These are phyloP conservation scores for Osmanthus fragrans DNA, from an alignment of 257 asterid genomes.

Conservation along the genomic window DNA sequence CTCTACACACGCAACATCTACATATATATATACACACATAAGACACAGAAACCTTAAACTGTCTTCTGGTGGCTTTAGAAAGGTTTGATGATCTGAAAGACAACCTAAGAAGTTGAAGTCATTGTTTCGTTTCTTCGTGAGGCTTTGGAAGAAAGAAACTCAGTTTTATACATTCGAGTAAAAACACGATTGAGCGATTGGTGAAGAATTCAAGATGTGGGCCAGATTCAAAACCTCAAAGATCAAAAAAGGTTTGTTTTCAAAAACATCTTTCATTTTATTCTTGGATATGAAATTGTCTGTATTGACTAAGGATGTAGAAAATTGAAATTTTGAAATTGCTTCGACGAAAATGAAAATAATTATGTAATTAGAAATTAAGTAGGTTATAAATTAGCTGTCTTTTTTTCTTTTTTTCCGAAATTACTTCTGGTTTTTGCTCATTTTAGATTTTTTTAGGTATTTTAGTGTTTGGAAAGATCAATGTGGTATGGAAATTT, in stretches of 20 bases:
- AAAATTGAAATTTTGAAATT: too few species aligned
- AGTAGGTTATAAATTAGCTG: too few species aligned
- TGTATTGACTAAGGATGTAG: too few species aligned
- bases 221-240: constrained; percentile 32
- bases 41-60: constrained; percentile 30
- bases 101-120: constrained; percentile 22
- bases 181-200: background rate
- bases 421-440: too few species aligned
- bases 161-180: background rate
- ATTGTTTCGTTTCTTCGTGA: constrained; percentile 4
- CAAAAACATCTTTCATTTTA: too few species aligned
- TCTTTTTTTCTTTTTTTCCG: too few species aligned
- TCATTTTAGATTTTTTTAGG: too few species aligned
- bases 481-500: too few species aligned
- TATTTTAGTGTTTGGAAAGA: too few species aligned
- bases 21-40: background rate
- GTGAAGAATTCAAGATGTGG: constrained; percentile 46
- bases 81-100: constrained; percentile 37
- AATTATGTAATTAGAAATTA: too few species aligned
- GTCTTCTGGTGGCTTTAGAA: constrained; percentile 31
- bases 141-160: background rate
- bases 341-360: too few species aligned
- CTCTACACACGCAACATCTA: constrained; percentile 12
- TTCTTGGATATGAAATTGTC: too few species aligned
- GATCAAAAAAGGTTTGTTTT: constrained; percentile 34